phyloP scores from a whole-genome alignment of 2,329 filamentous ascomycete species.

The Diatrype stigma region DNA sequence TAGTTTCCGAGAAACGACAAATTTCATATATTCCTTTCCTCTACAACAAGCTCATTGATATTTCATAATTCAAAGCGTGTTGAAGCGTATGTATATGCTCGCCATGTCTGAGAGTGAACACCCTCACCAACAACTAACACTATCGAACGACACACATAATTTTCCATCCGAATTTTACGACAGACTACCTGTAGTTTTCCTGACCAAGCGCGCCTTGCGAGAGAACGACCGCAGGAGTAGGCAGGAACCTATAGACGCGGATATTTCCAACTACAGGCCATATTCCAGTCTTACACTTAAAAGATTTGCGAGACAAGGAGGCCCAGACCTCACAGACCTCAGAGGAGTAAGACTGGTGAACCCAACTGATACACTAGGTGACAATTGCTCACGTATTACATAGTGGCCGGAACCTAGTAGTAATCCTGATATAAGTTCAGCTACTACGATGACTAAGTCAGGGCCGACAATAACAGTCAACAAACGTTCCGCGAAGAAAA shows the following conservation, averaged over 20 bases:
- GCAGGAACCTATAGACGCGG: too few relatives aligned
- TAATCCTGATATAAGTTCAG: background rate
- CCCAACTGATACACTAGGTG: background rate
- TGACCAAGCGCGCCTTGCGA: slow-evolving; percentile 19
- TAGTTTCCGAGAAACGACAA: too few relatives aligned
- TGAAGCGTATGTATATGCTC: background rate
- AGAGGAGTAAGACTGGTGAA: background rate
- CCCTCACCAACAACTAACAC: background rate
- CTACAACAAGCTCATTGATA: background rate
- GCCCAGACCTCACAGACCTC: background rate
- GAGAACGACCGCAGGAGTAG: slow-evolving; percentile 20
- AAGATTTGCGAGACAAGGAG: background rate
- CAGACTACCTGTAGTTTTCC: slow-evolving; percentile 18
- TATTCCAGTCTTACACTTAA: background rate
- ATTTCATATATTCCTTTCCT: too few relatives aligned
- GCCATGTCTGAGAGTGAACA: background rate
- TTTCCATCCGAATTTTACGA: slow-evolving; percentile 22
- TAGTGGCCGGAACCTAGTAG: background rate
- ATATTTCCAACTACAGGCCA: too few relatives aligned
- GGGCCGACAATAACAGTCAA: background rate
- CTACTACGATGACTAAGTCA: background rate
- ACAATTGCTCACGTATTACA: background rate
- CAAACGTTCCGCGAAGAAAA: background rate
- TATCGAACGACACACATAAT: background rate
- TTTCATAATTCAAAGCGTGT: background rate